Evolutionary conservation across 2,329 filamentous ascomycete species (phyloP).

Genomic region (Chaetoscypha palmicola): DNA sequence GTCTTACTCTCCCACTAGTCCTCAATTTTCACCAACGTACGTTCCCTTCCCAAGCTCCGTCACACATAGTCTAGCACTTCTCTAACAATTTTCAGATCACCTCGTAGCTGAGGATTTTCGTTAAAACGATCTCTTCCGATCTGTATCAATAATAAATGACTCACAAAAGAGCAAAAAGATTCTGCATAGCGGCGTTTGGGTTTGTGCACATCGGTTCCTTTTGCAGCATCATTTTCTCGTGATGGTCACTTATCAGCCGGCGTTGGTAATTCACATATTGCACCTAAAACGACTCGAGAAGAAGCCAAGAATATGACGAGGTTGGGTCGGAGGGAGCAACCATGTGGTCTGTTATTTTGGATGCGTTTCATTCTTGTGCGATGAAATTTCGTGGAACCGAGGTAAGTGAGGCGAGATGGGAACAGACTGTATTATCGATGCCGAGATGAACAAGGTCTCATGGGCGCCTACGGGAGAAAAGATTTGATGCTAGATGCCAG

Average conservation of each 20-base stretch:
- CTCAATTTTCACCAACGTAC: constrained; percentile 28
- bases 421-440: not conserved
- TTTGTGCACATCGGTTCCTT: constrained; percentile 13
- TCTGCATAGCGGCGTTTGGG: constrained; percentile 21
- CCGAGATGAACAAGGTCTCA: not conserved
- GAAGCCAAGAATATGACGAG: too few species aligned
- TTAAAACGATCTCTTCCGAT: constrained; percentile 12
- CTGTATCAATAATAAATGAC: constrained; percentile 26
- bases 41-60: not conserved
- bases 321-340: too few species aligned
- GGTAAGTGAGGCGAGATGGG: too few species aligned
- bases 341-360: too few species aligned
- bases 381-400: too few species aligned
- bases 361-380: too few species aligned
- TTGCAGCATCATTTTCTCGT: constrained; percentile 10
- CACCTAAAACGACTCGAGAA: too few species aligned
- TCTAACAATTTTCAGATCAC: constrained; percentile 20
- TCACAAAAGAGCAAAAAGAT: constrained; percentile 21
- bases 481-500: not conserved
- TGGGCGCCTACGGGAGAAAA: not conserved
- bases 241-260: constrained; percentile 7
- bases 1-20: constrained; percentile 26
- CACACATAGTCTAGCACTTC: not conserved
- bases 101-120: constrained; percentile 16
- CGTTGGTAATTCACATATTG: constrained; percentile 13